A percentile compares a stretch with the other conserved stretches of the same genome.
These are phyloP conservation scores for Penicillium dipodomyicola DNA, from an alignment of 495 filamentous ascomycete species.

Conservation along the genomic window DNA sequence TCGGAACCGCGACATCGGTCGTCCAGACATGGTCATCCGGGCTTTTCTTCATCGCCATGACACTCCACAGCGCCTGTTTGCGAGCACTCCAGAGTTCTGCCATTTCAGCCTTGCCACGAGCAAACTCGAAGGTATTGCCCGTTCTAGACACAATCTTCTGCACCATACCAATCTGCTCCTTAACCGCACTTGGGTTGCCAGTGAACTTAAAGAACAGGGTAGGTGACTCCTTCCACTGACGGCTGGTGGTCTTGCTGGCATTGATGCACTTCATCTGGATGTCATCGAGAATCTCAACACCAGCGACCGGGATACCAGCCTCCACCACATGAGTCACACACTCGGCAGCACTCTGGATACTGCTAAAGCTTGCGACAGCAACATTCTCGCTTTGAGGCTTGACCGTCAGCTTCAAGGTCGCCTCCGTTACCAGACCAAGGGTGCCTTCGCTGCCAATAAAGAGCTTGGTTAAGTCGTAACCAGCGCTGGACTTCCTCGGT, in stretches of 20 bases:
- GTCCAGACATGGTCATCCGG: slow-evolving; percentile 62
- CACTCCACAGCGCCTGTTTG: slow-evolving; percentile 59
- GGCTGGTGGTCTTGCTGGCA: slow-evolving; percentile 51
- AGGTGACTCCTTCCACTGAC: slow-evolving; percentile 58
- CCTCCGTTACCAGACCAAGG: slow-evolving; percentile 63
- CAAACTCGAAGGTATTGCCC: slow-evolving; percentile 58
- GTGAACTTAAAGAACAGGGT: slow-evolving; percentile 68
- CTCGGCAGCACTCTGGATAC: slow-evolving; percentile 56
- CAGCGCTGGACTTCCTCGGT: slow-evolving; percentile 63
- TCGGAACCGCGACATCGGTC: slow-evolving; percentile 66
- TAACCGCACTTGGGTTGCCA: slow-evolving; percentile 55
- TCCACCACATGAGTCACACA: slow-evolving; percentile 60
- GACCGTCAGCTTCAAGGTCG: slow-evolving; percentile 61
- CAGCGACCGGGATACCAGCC: slow-evolving; percentile 60
- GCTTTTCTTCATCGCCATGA: slow-evolving; percentile 55
- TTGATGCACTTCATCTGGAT: slow-evolving; percentile 68
- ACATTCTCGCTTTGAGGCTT: slow-evolving; percentile 60
- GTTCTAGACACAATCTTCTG: slow-evolving; percentile 52
- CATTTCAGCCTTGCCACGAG: slow-evolving; percentile 53
- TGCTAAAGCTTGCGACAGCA: slow-evolving; percentile 59
- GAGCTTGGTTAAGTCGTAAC: slow-evolving; percentile 62
- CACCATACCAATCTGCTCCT: slow-evolving; percentile 59
- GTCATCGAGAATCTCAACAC: slow-evolving; percentile 64
- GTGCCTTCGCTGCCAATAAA: slow-evolving; percentile 67
- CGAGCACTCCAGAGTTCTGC: slow-evolving; percentile 60